phyloP scores from a whole-genome alignment of 2,329 filamentous ascomycete species.

The Lachnellula arida region DNA sequence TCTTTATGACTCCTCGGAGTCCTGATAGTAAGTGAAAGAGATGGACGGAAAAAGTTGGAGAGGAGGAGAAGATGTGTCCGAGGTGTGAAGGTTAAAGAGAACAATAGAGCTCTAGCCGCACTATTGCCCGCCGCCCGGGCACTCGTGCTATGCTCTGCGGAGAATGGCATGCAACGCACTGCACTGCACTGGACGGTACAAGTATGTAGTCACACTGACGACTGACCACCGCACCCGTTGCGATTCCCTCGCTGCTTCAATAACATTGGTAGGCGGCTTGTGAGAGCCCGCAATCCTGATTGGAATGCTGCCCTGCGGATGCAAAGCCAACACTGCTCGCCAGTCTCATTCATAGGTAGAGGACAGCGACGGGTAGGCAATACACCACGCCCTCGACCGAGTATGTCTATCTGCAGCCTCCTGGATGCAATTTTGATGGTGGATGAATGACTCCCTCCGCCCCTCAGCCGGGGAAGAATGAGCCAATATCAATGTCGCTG shows the following conservation, averaged over 20 bases:
- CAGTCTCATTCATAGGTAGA: conserved; percentile 8
- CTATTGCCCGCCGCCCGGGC: not conserved
- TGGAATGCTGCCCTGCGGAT: conserved; percentile 5
- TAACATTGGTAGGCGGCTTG: conserved; percentile 3
- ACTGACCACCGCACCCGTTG: not conserved
- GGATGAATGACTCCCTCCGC: conserved; percentile 9
- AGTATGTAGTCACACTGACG: not conserved
- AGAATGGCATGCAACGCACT: too few species aligned
- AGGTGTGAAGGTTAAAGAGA: not conserved
- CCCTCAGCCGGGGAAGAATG: conserved; percentile 3
- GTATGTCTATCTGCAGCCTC: conserved; percentile 1
- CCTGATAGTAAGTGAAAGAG: not conserved
- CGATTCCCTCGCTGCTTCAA: conserved; percentile 1
- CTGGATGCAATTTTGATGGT: conserved; percentile 5
- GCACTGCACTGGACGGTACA: too few species aligned
- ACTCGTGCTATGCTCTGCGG: not conserved
- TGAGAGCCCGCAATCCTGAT: not conserved
- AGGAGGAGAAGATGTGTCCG: not conserved
- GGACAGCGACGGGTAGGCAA: conserved; percentile 6
- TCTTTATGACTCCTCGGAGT: conserved; percentile 19
- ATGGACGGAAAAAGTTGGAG: conserved; percentile 7
- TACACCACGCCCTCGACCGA: conserved; percentile 6
- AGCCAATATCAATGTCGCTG: not conserved
- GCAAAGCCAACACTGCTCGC: conserved; percentile 10
- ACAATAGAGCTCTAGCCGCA: not conserved